A percentile compares a stretch with the other conserved stretches of the same genome.
Conservation (phyloP, 1,284 basidiomycete species). For the Trichosporon inkin region DNA sequence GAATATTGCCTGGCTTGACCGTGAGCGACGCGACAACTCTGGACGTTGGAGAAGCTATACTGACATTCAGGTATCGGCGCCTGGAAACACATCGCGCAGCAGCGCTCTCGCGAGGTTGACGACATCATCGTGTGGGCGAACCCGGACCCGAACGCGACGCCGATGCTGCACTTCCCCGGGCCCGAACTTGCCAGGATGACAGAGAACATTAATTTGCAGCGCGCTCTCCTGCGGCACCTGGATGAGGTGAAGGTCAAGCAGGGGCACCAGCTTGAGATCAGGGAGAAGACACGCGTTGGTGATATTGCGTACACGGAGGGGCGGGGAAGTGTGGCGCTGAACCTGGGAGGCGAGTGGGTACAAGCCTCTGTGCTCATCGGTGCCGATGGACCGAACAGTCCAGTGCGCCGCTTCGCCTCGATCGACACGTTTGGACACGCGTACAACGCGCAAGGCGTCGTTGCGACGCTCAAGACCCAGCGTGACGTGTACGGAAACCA, state of each 20-base stretch:
- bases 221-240: conserved; percentile 62
- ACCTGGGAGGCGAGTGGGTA: conserved; percentile 44
- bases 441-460: conserved; percentile 85
- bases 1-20: conserved; percentile 69
- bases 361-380: conserved; percentile 59
- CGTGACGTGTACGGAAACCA: conserved; percentile 61
- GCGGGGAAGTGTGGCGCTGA: conserved; percentile 44
- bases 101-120: conserved; percentile 66
- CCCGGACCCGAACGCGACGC: conserved; percentile 50
- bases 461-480: conserved; percentile 74
- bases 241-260: conserved; percentile 20
- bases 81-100: conserved; percentile 72
- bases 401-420: conserved; percentile 79
- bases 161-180: conserved; percentile 44
- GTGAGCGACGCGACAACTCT: conserved; percentile 55
- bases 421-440: conserved; percentile 89
- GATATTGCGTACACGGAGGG: conserved; percentile 44
- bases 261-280: conserved; percentile 22
- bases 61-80: conserved; percentile 66
- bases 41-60: background rate
- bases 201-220: conserved; percentile 87
- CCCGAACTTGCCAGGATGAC: conserved; percentile 69
- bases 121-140: conserved; percentile 84
- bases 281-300: conserved; percentile 37
- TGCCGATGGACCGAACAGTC: conserved; percentile 92